These are phyloP conservation scores for Solanum hybrid DNA, from an alignment of 305 asterid genomes.

Conservation along the genomic window DNA sequence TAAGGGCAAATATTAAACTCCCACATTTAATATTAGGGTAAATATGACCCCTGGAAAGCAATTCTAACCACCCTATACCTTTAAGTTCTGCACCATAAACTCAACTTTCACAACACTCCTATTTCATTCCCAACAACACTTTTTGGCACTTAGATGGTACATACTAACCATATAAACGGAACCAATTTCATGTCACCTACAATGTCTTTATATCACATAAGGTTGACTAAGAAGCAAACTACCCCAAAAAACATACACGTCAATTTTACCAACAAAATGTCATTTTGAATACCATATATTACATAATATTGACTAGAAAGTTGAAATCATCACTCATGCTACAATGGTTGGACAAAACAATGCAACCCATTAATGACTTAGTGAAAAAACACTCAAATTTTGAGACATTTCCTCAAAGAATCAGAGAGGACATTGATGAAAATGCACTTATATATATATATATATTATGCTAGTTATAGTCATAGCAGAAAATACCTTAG, in stretches of 20 bases:
- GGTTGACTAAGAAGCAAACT: neutral
- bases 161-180: neutral
- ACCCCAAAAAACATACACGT: neutral
- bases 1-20: neutral
- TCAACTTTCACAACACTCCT: neutral
- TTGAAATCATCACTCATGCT: neutral
- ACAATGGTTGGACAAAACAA: neutral
- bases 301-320: neutral
- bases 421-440: neutral
- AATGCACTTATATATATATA: neutral
- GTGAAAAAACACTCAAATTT: neutral
- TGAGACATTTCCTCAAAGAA: neutral
- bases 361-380: neutral
- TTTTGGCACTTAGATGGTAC: neutral
- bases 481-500: conserved; percentile 40
- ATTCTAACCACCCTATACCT: neutral
- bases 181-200: neutral
- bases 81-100: neutral
- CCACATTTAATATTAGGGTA: neutral
- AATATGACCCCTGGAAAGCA: neutral
- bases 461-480: neutral
- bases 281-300: neutral
- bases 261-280: neutral
- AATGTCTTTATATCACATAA: neutral
- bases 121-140: neutral